These are phyloP conservation scores for Purpureocillium takamizusanense DNA, from an alignment of 2,329 filamentous ascomycete species.

Conservation along the genomic window DNA sequence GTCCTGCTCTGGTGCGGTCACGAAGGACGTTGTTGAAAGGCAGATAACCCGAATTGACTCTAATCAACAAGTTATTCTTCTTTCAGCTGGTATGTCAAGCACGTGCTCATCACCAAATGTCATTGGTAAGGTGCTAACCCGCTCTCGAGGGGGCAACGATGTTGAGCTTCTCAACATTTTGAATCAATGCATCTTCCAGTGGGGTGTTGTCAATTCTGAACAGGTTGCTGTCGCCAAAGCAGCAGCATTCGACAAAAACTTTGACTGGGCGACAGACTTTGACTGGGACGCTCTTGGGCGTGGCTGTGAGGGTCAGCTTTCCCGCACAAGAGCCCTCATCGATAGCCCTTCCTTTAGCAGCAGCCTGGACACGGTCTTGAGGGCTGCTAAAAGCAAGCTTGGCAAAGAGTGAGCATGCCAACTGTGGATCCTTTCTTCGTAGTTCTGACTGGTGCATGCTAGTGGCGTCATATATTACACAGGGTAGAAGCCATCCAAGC, in stretches of 20 bases:
- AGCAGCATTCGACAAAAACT: too few species aligned
- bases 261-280: not conserved
- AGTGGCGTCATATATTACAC: too few species aligned
- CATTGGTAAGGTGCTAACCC: too few species aligned
- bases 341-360: too few species aligned
- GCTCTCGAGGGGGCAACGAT: not conserved
- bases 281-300: not conserved
- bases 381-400: too few species aligned
- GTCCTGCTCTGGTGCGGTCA: not conserved
- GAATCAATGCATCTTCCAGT: not conserved
- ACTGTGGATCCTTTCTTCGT: too few species aligned
- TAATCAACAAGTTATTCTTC: not conserved
- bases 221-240: not conserved
- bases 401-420: too few species aligned
- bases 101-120: too few species aligned
- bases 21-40: not conserved
- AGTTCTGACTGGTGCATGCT: too few species aligned
- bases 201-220: not conserved
- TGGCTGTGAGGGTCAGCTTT: not conserved
- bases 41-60: not conserved
- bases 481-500: too few species aligned
- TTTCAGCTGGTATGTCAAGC: not conserved
- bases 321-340: too few species aligned
- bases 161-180: not conserved
- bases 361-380: too few species aligned